Conservation (phyloP, 352 stramenopile species). For the Globisporangium lucens region DNA sequence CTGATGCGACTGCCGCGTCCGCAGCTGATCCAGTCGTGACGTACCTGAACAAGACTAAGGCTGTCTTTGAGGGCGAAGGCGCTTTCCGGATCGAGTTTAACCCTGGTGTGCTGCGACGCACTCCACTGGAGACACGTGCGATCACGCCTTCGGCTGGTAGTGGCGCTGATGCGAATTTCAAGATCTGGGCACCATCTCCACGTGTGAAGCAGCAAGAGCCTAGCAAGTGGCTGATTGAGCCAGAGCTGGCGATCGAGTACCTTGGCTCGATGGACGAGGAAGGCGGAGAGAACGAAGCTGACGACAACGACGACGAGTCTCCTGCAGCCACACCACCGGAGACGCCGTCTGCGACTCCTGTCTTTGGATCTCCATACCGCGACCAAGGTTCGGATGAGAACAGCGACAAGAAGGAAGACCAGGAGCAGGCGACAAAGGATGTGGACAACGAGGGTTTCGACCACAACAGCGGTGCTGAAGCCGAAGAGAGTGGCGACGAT, state of each 20-base stretch:
- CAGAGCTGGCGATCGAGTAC: conserved; percentile 73
- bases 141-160: conserved; percentile 37
- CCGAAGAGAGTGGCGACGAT: conserved; percentile 33
- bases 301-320: conserved; percentile 73
- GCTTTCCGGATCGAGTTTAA: conserved; percentile 86
- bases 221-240: conserved; percentile 83
- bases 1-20: conserved; percentile 28
- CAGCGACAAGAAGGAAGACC: conserved; percentile 33
- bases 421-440: conserved; percentile 18
- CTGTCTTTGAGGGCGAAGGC: conserved; percentile 78
- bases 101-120: conserved; percentile 73
- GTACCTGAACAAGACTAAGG: conserved; percentile 79
- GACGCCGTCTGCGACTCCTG: conserved; percentile 61
- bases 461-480: conserved; percentile 17
- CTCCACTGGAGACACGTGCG: conserved; percentile 50
- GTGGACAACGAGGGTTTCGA: conserved; percentile 22
- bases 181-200: conserved; percentile 84
- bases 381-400: conserved; percentile 41
- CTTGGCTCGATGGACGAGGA: conserved; percentile 80
- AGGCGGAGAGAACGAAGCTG: conserved; percentile 36
- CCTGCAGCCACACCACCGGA: conserved; percentile 59
- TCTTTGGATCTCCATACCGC: conserved; percentile 62
- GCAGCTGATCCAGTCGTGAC: conserved; percentile 31
- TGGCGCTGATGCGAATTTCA: conserved; percentile 24
- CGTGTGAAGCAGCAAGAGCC: conserved; percentile 64